Evolutionary conservation across 805 yeast genomes (phyloP), one percentile per base, ranked within the genome.

Genomic region (Candida anglica): DNA sequence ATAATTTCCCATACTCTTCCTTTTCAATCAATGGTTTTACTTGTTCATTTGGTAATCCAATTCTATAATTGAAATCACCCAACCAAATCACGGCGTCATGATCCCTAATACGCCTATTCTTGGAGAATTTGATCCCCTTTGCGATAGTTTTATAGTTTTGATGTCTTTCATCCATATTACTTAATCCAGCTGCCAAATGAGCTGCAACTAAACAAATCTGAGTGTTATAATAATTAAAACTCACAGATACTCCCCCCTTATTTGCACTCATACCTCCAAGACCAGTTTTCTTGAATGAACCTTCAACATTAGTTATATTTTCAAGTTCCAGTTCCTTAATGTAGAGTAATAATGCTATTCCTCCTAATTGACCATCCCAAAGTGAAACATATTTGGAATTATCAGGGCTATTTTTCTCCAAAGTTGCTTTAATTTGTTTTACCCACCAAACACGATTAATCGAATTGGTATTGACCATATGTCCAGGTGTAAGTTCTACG

Each of bases 131-230:
- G 19, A 84, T 66, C 5, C 85, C 86, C 38, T 75, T 79, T 2
- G 80, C 69, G 20, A 93, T 81, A 1, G 89, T 77, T 43, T 86
- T 86, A 47, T 85, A 86, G 53, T 93, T 94, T 43, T 79, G 80
- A 51, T 86, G 94, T 37, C 98, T 68, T 57, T 91, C 96, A 20
- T 80, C 85, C 10, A 77, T 69, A 50, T 86, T 80, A 39, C 79
- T 78, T 40, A 82, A 73, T 0, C 98, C 98, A 2, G 98, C 98
- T 1, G 98, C 97, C 37, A 93, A 67, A 66, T 93, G 98, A 3
- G 94, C 79, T 3, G 81, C 79, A 9, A 91, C 77, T 43, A 91
- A 76, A 48, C 96, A 86, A 33, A 93, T 59, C 19, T 75, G 76
- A 8, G 91, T 77, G 20, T 77, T 77, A 10, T 81, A 77, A 39